Evolutionary conservation across 495 filamentous ascomycete genomes (phyloP), one percentile per base, ranked within the genome.

Genomic region (Schizothecium vesticola): DNA sequence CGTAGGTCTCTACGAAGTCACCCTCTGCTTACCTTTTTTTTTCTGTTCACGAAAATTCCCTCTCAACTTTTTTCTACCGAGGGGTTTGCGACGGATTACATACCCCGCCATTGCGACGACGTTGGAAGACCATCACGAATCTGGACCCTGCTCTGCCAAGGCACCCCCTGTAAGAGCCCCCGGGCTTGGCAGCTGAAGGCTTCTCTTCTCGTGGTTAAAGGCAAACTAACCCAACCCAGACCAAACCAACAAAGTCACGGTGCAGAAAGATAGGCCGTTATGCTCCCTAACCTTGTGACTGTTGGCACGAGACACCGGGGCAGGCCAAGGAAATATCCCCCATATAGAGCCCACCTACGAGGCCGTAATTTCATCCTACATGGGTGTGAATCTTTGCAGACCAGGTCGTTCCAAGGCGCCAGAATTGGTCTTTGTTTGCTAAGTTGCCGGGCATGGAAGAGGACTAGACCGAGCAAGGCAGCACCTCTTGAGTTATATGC

Each of bases 81-180:
- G 72, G 74, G 72, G 72, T 70, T 43, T 51, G 33, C 25, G 29
- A 43, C 25, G 43, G 28, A 59, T 70, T 69, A 26, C 16, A 67
- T 76, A 73, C 76, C 76, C 76, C 76, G 76, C 76, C 64, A 67
- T 71, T 69, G 76, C 69, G 69, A 72, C 67, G 75, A 74, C 71
- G 76, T 76, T 67, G 75, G 57, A 29, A 22, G 43, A 4, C 61
- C 11, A 24, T 66, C 61, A 56, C 65, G 51, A 29, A 66, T 66
- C 58, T 28, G 16, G 58, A 22, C 23, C 58, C 58, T 25, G 58
- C 0, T 51, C 43, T 51, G 43, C 43, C 43, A 51, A 51, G 43
- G 43, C 2, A 8, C 5, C 43, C 43, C 43, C 43, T n/a, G 43
- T 19, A 8, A 51, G 6, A 51, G 43, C 16, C 43, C 43, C 43